Conservation (phyloP, 768 basidiomycete genomes). For the Tylopilus felleus region DNA sequence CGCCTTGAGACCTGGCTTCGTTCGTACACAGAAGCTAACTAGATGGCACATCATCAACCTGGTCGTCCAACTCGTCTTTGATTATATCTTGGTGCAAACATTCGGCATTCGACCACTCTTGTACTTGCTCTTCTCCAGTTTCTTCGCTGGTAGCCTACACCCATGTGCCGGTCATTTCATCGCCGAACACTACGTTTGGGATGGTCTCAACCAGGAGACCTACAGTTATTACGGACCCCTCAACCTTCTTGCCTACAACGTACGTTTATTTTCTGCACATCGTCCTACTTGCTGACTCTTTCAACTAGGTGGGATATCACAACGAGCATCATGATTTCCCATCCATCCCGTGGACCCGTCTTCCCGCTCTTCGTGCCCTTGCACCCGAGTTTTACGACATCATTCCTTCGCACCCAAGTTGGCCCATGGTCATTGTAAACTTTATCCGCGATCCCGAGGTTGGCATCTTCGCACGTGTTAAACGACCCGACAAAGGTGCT, state of each 20-base stretch:
- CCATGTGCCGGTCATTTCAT: slow-evolving; percentile 98
- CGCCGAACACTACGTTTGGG: slow-evolving; percentile 95
- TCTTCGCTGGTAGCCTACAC: slow-evolving; percentile 95
- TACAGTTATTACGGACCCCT: slow-evolving; percentile 95
- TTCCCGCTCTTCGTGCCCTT: slow-evolving; percentile 75
- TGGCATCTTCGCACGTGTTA: slow-evolving; percentile 85
- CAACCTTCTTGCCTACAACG: slow-evolving; percentile 92
- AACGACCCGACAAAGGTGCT: slow-evolving; percentile 52
- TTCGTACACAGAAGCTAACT: slow-evolving; percentile 77
- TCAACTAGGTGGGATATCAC: slow-evolving; percentile 86
- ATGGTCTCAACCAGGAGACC: slow-evolving; percentile 89
- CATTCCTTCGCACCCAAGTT: slow-evolving; percentile 83
- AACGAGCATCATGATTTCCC: slow-evolving; percentile 99
- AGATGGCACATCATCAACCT: slow-evolving; percentile 86
- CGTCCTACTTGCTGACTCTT: not conserved
- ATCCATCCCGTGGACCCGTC: slow-evolving; percentile 90
- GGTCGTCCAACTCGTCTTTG: slow-evolving; percentile 61
- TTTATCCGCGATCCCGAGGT: slow-evolving; percentile 91
- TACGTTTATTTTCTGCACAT: slow-evolving; percentile 35
- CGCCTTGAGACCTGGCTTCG: slow-evolving; percentile 91
- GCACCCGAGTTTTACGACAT: slow-evolving; percentile 92
- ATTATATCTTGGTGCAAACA: slow-evolving; percentile 58
- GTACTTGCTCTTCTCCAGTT: slow-evolving; percentile 85
- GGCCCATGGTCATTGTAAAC: slow-evolving; percentile 93
- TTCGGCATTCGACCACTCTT: slow-evolving; percentile 52